A percentile compares a stretch with the other conserved stretches of the same genome.
Conservation (phyloP, 225 moss, liverwort and hornwort species). For the Takakia lepidozioides region DNA sequence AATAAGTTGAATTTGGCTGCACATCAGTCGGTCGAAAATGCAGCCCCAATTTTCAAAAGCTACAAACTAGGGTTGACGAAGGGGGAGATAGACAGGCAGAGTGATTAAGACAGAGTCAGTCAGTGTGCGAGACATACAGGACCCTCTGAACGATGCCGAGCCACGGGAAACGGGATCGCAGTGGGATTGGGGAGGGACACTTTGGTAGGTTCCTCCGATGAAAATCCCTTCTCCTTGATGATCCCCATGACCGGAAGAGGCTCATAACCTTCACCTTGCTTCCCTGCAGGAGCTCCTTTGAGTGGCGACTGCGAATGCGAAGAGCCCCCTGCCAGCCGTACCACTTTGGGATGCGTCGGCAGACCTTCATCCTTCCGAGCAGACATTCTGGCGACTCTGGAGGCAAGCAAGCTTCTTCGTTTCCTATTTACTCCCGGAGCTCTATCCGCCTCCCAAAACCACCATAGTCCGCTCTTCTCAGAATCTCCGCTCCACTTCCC, state of each 20-base stretch:
- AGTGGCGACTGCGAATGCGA: not conserved
- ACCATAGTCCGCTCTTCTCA: too few species aligned
- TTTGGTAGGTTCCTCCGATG: conserved; percentile 4
- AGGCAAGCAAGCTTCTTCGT: too few species aligned
- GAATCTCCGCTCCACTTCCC: too few species aligned
- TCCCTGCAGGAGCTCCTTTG: not conserved
- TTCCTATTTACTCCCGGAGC: too few species aligned
- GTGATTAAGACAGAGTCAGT: conserved; percentile 16
- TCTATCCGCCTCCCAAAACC: too few species aligned
- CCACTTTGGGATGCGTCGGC: conserved; percentile 1
- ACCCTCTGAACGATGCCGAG: conserved; percentile 76
- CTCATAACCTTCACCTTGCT: conserved; percentile 24
- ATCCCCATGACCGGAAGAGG: conserved; percentile 52
- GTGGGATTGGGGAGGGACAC: conserved; percentile 48
- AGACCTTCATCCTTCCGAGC: not conserved
- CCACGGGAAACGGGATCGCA: conserved; percentile 70
- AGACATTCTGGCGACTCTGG: too few species aligned
- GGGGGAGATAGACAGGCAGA: not conserved
- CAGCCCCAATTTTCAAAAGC: not conserved
- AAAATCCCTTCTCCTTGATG: conserved; percentile 76
- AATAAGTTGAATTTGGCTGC: not conserved
- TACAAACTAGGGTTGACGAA: not conserved
- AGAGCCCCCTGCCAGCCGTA: not conserved
- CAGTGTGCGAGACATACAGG: conserved; percentile 19
- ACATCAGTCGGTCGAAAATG: not conserved